Evolutionary conservation across 1,139 yeast genomes (phyloP).

Genomic region (Blastobotrys ciferrii): DNA sequence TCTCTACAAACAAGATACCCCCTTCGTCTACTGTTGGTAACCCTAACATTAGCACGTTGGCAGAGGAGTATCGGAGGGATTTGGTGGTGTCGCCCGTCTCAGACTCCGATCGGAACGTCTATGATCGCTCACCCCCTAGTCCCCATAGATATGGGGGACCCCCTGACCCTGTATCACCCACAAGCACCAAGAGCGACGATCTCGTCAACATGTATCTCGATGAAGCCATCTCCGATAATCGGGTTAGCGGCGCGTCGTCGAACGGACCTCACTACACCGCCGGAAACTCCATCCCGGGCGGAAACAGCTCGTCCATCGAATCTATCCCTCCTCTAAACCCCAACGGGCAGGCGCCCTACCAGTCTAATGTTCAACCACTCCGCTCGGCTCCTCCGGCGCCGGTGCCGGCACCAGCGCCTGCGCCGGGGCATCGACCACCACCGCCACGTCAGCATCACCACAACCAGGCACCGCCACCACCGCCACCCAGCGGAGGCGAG

Average conservation of each 20-base stretch:
- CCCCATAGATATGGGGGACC: background rate
- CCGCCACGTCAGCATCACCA: conserved; percentile 9
- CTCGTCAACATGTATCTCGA: conserved; percentile 17
- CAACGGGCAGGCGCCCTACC: conserved; percentile 12
- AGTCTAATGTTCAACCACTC: conserved; percentile 17
- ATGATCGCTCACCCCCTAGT: conserved; percentile 9
- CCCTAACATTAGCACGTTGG: conserved; percentile 25
- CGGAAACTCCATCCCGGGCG: background rate
- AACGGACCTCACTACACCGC: background rate
- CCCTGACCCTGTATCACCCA: conserved; percentile 5
- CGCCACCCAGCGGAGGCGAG: background rate
- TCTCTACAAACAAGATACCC: conserved; percentile 31
- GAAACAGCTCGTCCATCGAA: conserved; percentile 3
- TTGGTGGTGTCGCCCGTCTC: conserved; percentile 9
- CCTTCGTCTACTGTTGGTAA: conserved; percentile 25
- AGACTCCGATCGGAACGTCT: background rate
- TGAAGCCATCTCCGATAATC: conserved; percentile 4
- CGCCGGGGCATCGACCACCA: conserved; percentile 9
- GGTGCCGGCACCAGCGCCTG: conserved; percentile 10
- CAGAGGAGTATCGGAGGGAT: conserved; percentile 24
- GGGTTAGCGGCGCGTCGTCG: conserved; percentile 1
- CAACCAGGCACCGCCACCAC: conserved; percentile 10
- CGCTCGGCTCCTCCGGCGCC: conserved; percentile 7
- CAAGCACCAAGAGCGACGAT: conserved; percentile 9
- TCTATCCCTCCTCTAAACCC: conserved; percentile 14